A percentile compares a stretch with the other conserved stretches of the same genome.
Conservation (phyloP, 2,329 filamentous ascomycete species). For the Ophiostoma quercus region DNA sequence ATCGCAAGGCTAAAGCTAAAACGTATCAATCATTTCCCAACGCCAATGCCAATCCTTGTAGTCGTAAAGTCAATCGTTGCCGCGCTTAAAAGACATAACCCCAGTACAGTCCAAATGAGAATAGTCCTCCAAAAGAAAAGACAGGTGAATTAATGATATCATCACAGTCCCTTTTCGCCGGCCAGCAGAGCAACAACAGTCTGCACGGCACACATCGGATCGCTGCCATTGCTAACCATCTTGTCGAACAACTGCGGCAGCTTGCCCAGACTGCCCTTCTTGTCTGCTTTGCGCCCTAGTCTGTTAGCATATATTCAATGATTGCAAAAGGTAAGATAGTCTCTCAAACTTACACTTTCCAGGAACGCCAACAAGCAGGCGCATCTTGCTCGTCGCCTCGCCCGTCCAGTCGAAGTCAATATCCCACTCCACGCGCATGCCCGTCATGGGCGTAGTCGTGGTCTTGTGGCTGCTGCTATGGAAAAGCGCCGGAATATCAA, state of each 20-base stretch:
- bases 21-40: not conserved
- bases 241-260: conserved; percentile 58
- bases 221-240: conserved; percentile 51
- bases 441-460: conserved; percentile 31
- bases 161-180: conserved; percentile 34
- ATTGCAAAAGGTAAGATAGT: no score
- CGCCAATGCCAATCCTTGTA: not conserved
- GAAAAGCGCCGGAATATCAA: conserved; percentile 41
- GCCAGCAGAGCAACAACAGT: conserved; percentile 57
- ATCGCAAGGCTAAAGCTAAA: not conserved
- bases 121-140: not conserved
- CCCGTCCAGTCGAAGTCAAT: conserved; percentile 69
- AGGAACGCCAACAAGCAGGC: conserved; percentile 52
- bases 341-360: conserved; percentile 49
- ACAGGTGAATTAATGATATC: not conserved
- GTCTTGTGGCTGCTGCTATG: conserved; percentile 26
- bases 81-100: not conserved
- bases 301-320: conserved; percentile 4
- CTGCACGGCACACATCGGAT: conserved; percentile 52
- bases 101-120: not conserved
- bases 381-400: conserved; percentile 57
- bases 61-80: not conserved
- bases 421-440: conserved; percentile 55
- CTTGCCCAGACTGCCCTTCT: conserved; percentile 49
- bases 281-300: conserved; percentile 56